Percentiles rank a stretch among this genome's conserved stretches.
Conservation (phyloP, 352 stramenopile species). For the Pythium guiyangense region DNA sequence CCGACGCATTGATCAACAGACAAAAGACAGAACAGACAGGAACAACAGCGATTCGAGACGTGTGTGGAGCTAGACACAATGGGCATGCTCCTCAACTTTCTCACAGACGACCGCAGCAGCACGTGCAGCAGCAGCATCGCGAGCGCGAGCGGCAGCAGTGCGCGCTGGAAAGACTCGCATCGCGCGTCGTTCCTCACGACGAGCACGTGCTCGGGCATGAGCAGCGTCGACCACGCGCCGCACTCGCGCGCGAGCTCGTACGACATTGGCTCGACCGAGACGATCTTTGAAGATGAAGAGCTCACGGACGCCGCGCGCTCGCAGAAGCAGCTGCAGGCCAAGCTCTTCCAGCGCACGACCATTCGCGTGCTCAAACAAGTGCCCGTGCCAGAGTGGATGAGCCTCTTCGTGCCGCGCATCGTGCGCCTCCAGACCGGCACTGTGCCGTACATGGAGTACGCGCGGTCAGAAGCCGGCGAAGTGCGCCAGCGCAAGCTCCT, state of each 20-base stretch:
- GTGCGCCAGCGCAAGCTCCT: constrained; percentile 63
- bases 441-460: constrained; percentile 64
- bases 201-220: constrained; percentile 41
- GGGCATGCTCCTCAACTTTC: constrained; percentile 7
- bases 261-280: constrained; percentile 23
- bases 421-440: constrained; percentile 57
- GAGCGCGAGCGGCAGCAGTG: background rate
- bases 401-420: constrained; percentile 65
- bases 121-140: constrained; percentile 5
- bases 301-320: constrained; percentile 11
- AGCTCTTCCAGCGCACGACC: constrained; percentile 38
- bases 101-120: constrained; percentile 3
- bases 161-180: constrained; percentile 18
- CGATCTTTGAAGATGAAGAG: constrained; percentile 30
- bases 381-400: constrained; percentile 66
- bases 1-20: no score
- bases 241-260: constrained; percentile 14
- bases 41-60: background rate
- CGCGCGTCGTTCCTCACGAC: constrained; percentile 43
- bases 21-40: no score
- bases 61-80: background rate
- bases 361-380: constrained; percentile 66
- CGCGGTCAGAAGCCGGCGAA: constrained; percentile 41
- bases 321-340: constrained; percentile 45
- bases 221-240: constrained; percentile 6